These are phyloP conservation scores for Pichia sp. DNA, from an alignment of 1,139 yeast species.

Conservation along the genomic window DNA sequence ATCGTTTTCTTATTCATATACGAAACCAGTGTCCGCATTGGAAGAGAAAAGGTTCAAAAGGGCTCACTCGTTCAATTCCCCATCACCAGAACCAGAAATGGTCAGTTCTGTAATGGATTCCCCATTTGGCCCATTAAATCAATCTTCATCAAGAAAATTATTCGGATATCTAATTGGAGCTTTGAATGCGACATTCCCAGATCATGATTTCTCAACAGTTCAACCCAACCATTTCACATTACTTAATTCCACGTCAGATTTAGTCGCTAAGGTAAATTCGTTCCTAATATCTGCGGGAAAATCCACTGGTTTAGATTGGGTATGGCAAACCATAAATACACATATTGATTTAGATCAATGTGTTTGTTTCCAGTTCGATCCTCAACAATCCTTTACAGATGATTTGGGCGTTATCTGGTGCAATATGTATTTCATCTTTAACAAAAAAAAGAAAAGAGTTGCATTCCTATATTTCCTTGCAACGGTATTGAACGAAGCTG, in stretches of 20 bases:
- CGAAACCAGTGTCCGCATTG: constrained; percentile 19
- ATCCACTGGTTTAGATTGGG: constrained; percentile 51
- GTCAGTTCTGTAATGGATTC: constrained; percentile 37
- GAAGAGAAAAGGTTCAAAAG: constrained; percentile 15
- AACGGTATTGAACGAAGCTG: constrained; percentile 15
- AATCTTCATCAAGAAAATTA: constrained; percentile 76
- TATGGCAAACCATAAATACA: constrained; percentile 85
- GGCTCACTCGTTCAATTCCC: constrained; percentile 26
- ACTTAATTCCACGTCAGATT: constrained; percentile 46
- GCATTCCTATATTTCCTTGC: constrained; percentile 68
- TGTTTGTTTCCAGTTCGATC: constrained; percentile 71
- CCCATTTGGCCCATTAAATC: constrained; percentile 91
- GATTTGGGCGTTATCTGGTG: constrained; percentile 85
- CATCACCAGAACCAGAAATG: constrained; percentile 25
- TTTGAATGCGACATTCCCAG: constrained; percentile 88
- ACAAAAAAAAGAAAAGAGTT: constrained; percentile 85
- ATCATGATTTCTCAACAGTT: constrained; percentile 83
- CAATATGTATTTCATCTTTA: constrained; percentile 86
- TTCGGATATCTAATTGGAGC: constrained; percentile 90
- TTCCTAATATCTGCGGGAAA: constrained; percentile 76
- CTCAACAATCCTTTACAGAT: constrained; percentile 73
- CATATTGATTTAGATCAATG: constrained; percentile 82
- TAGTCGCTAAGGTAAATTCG: constrained; percentile 74
- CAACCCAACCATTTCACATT: constrained; percentile 81
- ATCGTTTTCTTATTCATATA: constrained; percentile 30